Conservation (phyloP, 2,329 filamentous ascomycete species). For the Sporothrix schenckii region DNA sequence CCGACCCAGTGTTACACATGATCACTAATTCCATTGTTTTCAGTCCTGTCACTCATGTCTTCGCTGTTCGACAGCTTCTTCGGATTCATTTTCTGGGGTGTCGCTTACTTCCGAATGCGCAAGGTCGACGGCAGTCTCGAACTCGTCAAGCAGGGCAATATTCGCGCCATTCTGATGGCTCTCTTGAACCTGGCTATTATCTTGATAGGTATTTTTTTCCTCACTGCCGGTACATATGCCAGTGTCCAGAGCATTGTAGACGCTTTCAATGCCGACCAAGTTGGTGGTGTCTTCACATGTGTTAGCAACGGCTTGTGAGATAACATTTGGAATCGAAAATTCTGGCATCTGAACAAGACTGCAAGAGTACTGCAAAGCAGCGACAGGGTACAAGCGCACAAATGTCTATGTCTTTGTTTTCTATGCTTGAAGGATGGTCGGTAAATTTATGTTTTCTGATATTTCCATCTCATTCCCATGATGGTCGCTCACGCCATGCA, state of each 20-base stretch:
- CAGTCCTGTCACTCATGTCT: constrained; percentile 73
- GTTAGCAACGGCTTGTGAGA: constrained; percentile 64
- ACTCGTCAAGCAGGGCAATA: constrained; percentile 56
- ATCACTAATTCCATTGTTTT: background rate
- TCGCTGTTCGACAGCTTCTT: constrained; percentile 91
- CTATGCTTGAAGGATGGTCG: no score
- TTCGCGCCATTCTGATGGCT: constrained; percentile 58
- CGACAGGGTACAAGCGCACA: background rate
- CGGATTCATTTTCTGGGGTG: constrained; percentile 93
- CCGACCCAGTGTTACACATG: constrained; percentile 43
- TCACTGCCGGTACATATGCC: constrained; percentile 80
- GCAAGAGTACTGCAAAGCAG: background rate
- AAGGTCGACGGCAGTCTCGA: constrained; percentile 61
- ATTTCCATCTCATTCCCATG: no score
- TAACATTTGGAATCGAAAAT: background rate
- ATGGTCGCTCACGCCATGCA: no score
- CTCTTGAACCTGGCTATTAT: constrained; percentile 74
- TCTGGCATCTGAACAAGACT: background rate
- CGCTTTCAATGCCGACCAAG: constrained; percentile 65
- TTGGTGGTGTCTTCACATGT: constrained; percentile 76
- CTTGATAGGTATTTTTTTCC: constrained; percentile 74
- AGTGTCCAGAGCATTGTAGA: constrained; percentile 75
- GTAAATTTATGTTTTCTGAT: no score
- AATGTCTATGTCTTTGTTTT: no score
- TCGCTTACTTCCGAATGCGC: constrained; percentile 78